Evolutionary conservation across 2,329 filamentous ascomycete genomes (phyloP).

Genomic region (Fusarium temperatum): DNA sequence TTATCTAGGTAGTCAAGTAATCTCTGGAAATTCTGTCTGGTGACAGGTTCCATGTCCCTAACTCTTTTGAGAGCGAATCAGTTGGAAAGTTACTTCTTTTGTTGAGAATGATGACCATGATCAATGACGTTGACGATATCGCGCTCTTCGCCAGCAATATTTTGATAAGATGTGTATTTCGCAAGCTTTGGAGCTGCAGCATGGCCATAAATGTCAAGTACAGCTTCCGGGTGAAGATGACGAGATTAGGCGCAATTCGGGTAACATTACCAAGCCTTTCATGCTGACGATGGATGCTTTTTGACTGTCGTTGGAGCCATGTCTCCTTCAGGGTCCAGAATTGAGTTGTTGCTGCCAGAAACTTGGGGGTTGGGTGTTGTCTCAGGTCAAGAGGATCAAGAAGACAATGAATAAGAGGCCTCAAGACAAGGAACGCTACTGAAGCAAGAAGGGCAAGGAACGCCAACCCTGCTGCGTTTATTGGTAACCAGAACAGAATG

Average conservation of each 20-base stretch:
- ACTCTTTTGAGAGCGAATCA: background rate
- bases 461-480: background rate
- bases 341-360: background rate
- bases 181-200: background rate
- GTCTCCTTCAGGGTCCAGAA: background rate
- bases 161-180: background rate
- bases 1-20: background rate
- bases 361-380: background rate
- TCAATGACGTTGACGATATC: background rate
- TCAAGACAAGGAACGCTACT: background rate
- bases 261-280: background rate
- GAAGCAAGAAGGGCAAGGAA: background rate
- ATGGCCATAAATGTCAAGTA: background rate
- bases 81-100: background rate
- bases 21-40: background rate
- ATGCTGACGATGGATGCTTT: background rate
- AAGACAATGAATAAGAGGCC: background rate
- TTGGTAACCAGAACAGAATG: background rate
- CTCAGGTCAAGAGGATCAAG: background rate
- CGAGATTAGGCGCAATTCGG: background rate
- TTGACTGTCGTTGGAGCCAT: background rate
- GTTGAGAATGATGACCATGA: background rate
- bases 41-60: background rate
- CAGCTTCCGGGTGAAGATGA: background rate
- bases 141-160: background rate